phyloP scores from a whole-genome alignment of 306 rosid species.

The Vigna angularis region DNA sequence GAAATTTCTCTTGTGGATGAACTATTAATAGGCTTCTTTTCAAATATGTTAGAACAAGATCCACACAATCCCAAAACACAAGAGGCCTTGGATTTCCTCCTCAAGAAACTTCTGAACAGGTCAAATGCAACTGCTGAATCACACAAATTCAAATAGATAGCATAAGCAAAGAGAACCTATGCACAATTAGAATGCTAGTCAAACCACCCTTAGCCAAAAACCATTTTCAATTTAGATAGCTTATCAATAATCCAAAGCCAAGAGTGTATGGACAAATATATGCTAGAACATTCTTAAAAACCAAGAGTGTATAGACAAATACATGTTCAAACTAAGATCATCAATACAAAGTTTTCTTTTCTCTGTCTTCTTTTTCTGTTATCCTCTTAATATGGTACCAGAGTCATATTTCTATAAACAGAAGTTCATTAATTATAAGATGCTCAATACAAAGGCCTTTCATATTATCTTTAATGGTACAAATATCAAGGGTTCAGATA shows the following conservation, averaged over 20 bases:
- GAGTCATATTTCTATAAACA: too few species aligned
- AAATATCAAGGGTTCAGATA: neutral
- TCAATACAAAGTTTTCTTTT: too few species aligned
- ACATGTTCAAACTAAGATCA: too few species aligned
- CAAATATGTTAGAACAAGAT: neutral
- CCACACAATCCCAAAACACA: neutral
- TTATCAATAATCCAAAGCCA: slow-evolving; percentile 12
- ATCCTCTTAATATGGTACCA: too few species aligned
- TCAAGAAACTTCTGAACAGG: slow-evolving; percentile 10
- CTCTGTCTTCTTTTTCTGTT: too few species aligned
- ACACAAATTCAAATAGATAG: slow-evolving; percentile 19
- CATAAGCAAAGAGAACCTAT: slow-evolving; percentile 20
- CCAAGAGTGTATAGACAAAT: neutral
- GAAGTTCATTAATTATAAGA: too few species aligned
- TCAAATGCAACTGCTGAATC: slow-evolving; percentile 27
- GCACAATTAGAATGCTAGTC: slow-evolving; percentile 23
- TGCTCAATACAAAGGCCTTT: neutral
- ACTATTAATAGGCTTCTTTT: neutral
- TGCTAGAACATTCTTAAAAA: neutral
- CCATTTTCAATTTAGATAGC: neutral
- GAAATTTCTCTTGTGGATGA: neutral
- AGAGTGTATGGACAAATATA: neutral
- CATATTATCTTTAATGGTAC: neutral
- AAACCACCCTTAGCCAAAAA: slow-evolving; percentile 16
- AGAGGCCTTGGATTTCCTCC: slow-evolving; percentile 5